These are phyloP conservation scores for Botryosphaeria agaves DNA, from an alignment of 2,329 filamentous ascomycete species.

Conservation along the genomic window DNA sequence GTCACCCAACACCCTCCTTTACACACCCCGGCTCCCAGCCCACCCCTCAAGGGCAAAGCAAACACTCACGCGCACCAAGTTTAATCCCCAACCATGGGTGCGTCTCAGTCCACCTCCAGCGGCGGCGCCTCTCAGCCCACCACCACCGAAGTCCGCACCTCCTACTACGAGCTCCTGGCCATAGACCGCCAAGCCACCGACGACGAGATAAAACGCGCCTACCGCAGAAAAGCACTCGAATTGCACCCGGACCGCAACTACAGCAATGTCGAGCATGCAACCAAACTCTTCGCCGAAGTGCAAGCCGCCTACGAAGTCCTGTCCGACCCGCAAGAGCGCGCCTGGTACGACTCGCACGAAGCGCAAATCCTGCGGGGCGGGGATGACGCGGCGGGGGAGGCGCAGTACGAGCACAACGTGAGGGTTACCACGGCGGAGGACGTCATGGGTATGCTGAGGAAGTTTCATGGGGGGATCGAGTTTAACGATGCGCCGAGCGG, in stretches of 20 bases:
- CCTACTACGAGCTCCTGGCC: constrained; percentile 73
- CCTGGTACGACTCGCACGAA: constrained; percentile 95
- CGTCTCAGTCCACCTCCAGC: constrained; percentile 21
- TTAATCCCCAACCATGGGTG: constrained; percentile 31
- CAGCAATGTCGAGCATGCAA: constrained; percentile 68
- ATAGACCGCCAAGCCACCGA: constrained; percentile 57
- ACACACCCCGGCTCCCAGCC: no score
- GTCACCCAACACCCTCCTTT: no score
- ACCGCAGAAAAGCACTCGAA: constrained; percentile 77
- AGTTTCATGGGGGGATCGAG: constrained; percentile 60
- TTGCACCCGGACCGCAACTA: constrained; percentile 91
- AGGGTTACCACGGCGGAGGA: constrained; percentile 67
- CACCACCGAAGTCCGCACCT: constrained; percentile 39
- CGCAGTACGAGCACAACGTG: constrained; percentile 48
- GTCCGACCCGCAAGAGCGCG: constrained; percentile 84
- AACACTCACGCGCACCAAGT: no score
- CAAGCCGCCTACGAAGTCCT: constrained; percentile 93
- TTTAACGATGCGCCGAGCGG: constrained; percentile 66
- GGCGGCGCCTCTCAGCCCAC: constrained; percentile 8
- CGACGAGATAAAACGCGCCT: constrained; percentile 91
- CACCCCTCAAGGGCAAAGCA: no score
- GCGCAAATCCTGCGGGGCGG: constrained; percentile 62
- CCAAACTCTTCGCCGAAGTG: constrained; percentile 73
- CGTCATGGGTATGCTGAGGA: constrained; percentile 59
- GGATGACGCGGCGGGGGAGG: constrained; percentile 31